Evolutionary conservation across 169 alveolate genomes (phyloP), one percentile per base, ranked within the genome.

Genomic region (Theileria parva): DNA sequence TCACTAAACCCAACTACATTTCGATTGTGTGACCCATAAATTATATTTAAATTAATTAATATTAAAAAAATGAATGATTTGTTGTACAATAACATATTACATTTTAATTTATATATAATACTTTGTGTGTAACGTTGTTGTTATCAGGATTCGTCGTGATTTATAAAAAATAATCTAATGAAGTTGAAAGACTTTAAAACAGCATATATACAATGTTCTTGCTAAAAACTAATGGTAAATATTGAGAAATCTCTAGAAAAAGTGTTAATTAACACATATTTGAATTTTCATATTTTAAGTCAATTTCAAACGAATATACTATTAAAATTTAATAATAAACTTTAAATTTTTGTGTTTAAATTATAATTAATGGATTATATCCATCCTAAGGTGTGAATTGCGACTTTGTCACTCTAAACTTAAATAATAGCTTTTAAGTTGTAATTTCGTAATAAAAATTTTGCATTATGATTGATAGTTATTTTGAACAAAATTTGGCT

Each of bases 121-220:
- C 34, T 57, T 57, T 57, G 66, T 57, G 66, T 57, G 66, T 57
- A 25, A 57, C 34, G 28, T 19, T 57, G 66, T 57, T 21, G 27
- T 2, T 57, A 57, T 57, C 66, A 57, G 66, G 66, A 57, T 57
- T 25, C 13, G 15, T 57, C 27, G 17, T 44, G 53, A 13, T 11
- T 44, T 44, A 11, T 44, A 11, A 44, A 44, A 11, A 44, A 4
- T 44, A 4, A 44, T 44, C 53, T 44, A 44, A 13, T 44, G 12
- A 44, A 13, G 53, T 44, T 44, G 8, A 44, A 1, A 44, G 17
- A 2, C 2, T 11, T 13, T 44, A 44, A 44, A 44, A 44, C 8
- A 44, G 2, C 17, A 44, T 44, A 44, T 44, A 0, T 44, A 44
- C 53, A 44, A 44, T 44, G 17, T 11, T 44, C 53, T 44, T 44